Evolutionary conservation across 2,329 filamentous ascomycete genomes (phyloP), one percentile per base, ranked within the genome.

Genomic region (Macrophomina phaseolina): DNA sequence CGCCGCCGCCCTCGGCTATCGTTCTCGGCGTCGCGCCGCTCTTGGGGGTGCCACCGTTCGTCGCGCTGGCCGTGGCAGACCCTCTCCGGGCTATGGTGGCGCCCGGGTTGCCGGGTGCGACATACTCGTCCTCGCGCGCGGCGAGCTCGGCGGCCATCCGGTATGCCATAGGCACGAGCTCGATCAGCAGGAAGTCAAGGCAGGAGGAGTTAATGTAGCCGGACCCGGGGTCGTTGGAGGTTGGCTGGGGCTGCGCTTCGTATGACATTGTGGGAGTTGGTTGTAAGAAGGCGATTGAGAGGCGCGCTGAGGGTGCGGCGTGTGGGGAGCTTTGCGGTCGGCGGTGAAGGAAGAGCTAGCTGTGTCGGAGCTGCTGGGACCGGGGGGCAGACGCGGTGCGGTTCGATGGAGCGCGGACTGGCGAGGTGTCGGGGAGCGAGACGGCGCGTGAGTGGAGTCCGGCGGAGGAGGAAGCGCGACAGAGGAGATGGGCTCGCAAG

Each of bases 121-220:
- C 69, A 82, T 30, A 79, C 79, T 70, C 65, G 5, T 83, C 77
- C 68, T 85, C 78, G 63, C 80, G 76, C 36, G 81, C 81, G 67
- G 89, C 87, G 4, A 93, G 84, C 74, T 95, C 90, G 74, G 89
- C 87, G 28, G 92, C 90, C 69, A 98, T 86, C 70, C 95, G 89
- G 79, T 96, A 93, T 5, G 94, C 92, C 84, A 98, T 90, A 46
- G 95, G 95, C 16, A 99, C 95, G 65, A 99, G 88, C 82, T 99
- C 95, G 77, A 98, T 98, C 73, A 99, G 87, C 66, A 99, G 87
- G 73, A 99, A 91, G 80, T 99, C 95, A 73, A 99, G 89, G 77
- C 91, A 93, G 56, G 94, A 95, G 67, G 90, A 88, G 81, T 87
- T 90, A 73, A 97, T 85, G 81, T 94, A 91, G 68, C 89, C 88